phyloP scores from a whole-genome alignment of 1,284 basidiomycete genomes.

The Irpex rosettiformis region DNA sequence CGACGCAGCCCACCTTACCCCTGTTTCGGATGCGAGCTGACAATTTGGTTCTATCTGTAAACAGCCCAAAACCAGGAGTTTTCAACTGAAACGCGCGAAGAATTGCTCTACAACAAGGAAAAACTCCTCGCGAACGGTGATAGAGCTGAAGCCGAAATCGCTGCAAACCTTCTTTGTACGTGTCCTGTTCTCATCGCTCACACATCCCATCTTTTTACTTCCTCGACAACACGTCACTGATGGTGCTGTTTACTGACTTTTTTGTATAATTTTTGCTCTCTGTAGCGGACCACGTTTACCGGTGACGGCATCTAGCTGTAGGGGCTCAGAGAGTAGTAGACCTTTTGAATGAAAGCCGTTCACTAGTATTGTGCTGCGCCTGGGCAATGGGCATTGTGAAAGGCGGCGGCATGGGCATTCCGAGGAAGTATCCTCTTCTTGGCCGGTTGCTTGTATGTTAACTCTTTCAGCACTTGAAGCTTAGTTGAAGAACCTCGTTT shows the following conservation, averaged over 20 bases:
- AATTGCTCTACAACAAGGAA: constrained; percentile 99
- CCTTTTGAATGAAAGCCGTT: not conserved
- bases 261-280: constrained; percentile 3
- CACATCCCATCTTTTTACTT: not conserved
- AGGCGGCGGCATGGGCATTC: not conserved
- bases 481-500: not conserved
- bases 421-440: not conserved
- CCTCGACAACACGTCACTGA: constrained; percentile 1
- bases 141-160: constrained; percentile 94
- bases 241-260: constrained; percentile 6
- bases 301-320: constrained; percentile 34
- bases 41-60: constrained; percentile 4
- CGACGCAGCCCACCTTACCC: not conserved
- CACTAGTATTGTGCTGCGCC: not conserved
- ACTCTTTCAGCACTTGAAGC: not conserved
- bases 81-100: constrained; percentile 97
- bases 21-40: constrained; percentile 5
- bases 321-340: not conserved
- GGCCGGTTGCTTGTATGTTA: not conserved
- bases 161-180: constrained; percentile 86
- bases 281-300: constrained; percentile 62
- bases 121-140: constrained; percentile 96
- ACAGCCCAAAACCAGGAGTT: constrained; percentile 94
- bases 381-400: not conserved
- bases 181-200: constrained; percentile 10